These are phyloP conservation scores for Detonula confervacea DNA, from an alignment of 352 stramenopile genomes.

Conservation along the genomic window DNA sequence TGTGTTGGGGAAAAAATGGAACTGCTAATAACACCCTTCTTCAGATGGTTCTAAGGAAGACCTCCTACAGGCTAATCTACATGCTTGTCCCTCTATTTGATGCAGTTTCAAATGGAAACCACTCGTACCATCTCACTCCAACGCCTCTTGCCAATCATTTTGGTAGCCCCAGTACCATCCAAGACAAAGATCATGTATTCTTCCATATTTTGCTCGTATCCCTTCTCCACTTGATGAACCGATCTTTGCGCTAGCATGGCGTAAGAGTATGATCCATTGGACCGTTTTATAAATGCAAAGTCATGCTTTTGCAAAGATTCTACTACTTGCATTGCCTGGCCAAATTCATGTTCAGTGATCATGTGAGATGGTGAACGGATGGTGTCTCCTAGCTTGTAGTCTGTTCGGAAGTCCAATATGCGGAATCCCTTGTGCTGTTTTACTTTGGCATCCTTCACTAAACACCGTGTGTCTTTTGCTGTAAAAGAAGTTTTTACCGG, in stretches of 20 bases:
- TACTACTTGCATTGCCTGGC: neutral
- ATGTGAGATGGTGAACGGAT: neutral
- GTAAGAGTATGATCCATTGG: slow-evolving; percentile 1
- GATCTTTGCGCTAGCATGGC: neutral
- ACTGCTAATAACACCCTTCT: too few relatives aligned
- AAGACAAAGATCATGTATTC: neutral
- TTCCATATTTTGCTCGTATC: too few relatives aligned
- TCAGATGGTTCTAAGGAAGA: too few relatives aligned
- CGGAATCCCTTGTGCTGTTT: too few relatives aligned
- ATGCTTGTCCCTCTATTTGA: too few relatives aligned
- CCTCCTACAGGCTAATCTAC: too few relatives aligned
- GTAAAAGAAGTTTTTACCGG: too few relatives aligned
- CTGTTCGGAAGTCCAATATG: too few relatives aligned
- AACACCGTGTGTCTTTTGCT: too few relatives aligned
- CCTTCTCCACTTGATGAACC: too few relatives aligned
- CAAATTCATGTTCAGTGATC: neutral
- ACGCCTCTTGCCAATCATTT: neutral
- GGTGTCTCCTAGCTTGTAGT: neutral
- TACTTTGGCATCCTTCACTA: too few relatives aligned
- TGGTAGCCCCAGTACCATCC: neutral
- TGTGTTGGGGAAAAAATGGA: too few relatives aligned
- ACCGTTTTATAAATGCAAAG: slow-evolving; percentile 1
- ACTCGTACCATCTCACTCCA: neutral
- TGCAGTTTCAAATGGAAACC: neutral
- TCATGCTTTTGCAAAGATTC: neutral